These are phyloP conservation scores for Penicillium sp. DNA, from an alignment of 2,329 filamentous ascomycete species.

Conservation along the genomic window DNA sequence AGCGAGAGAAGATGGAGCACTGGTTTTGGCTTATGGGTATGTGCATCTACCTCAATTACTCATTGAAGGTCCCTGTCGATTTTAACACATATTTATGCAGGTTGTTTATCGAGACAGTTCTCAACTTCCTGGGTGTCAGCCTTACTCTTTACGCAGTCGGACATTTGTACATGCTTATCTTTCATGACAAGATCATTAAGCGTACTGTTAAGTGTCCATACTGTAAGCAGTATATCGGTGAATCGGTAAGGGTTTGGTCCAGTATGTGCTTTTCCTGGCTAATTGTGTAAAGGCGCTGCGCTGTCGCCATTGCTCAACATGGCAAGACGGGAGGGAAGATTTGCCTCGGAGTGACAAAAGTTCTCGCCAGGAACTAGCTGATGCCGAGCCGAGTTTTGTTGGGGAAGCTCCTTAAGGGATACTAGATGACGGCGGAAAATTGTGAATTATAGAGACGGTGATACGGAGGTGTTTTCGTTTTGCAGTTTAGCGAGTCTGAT, in stretches of 20 bases:
- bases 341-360: slow-evolving; percentile 2
- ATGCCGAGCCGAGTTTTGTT: background rate
- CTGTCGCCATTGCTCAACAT: slow-evolving; percentile 58
- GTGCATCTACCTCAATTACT: slow-evolving; percentile 17
- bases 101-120: slow-evolving; percentile 44
- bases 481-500: background rate
- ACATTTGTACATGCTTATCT: slow-evolving; percentile 59
- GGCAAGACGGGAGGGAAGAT: slow-evolving; percentile 57
- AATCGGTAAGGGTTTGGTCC: slow-evolving; percentile 51
- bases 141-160: slow-evolving; percentile 64
- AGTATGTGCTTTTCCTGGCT: background rate
- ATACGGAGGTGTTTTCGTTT: background rate
- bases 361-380: background rate
- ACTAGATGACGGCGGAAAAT: background rate
- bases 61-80: background rate
- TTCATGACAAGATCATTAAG: slow-evolving; percentile 68
- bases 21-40: slow-evolving; percentile 69
- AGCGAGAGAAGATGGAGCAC: slow-evolving; percentile 67
- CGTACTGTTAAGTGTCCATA: slow-evolving; percentile 65
- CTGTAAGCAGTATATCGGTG: slow-evolving; percentile 51
- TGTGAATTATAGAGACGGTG: background rate
- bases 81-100: slow-evolving; percentile 5
- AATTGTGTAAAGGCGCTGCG: slow-evolving; percentile 41
- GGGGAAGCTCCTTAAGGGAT: background rate
- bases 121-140: slow-evolving; percentile 66